These are phyloP conservation scores for Monosporozyma aerobia DNA, from an alignment of 805 yeast species.

Conservation along the genomic window DNA sequence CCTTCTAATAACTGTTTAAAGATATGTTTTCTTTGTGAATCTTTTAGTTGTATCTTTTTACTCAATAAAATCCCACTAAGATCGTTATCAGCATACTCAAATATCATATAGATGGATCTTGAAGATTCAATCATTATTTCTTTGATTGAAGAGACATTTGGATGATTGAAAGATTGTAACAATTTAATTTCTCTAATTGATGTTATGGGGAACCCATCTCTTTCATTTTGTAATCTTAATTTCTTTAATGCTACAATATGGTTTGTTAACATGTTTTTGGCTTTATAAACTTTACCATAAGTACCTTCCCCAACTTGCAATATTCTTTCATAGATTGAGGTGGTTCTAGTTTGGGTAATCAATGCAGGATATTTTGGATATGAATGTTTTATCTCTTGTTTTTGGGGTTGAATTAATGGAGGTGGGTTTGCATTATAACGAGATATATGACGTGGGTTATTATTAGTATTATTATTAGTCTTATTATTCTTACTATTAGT, in stretches of 20 bases:
- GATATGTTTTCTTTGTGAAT: conserved; percentile 57
- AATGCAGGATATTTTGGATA: conserved; percentile 1
- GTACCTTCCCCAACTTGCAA: conserved; percentile 98
- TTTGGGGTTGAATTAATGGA: conserved; percentile 4
- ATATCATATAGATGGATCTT: conserved; percentile 71
- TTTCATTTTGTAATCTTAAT: conserved; percentile 73
- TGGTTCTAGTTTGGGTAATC: background rate
- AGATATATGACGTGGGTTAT: background rate
- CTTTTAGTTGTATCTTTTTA: conserved; percentile 52
- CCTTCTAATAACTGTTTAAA: conserved; percentile 62
- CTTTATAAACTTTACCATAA: conserved; percentile 57
- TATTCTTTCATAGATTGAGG: conserved; percentile 50
- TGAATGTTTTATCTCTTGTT: background rate
- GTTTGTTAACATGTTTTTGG: conserved; percentile 58
- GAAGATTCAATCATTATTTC: conserved; percentile 80
- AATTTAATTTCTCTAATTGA: conserved; percentile 86
- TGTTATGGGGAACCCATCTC: conserved; percentile 94
- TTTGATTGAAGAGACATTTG: conserved; percentile 66
- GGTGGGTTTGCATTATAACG: background rate
- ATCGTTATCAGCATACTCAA: conserved; percentile 91
- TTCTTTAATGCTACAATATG: conserved; percentile 79
- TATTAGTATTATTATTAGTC: background rate
- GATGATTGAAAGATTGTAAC: conserved; percentile 68
- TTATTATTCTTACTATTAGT: too few species aligned
- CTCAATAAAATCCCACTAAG: conserved; percentile 79